A percentile compares a stretch with the other conserved stretches of the same genome.
phyloP scores from a whole-genome alignment of 345 rosid genomes.

The Populus alba region DNA sequence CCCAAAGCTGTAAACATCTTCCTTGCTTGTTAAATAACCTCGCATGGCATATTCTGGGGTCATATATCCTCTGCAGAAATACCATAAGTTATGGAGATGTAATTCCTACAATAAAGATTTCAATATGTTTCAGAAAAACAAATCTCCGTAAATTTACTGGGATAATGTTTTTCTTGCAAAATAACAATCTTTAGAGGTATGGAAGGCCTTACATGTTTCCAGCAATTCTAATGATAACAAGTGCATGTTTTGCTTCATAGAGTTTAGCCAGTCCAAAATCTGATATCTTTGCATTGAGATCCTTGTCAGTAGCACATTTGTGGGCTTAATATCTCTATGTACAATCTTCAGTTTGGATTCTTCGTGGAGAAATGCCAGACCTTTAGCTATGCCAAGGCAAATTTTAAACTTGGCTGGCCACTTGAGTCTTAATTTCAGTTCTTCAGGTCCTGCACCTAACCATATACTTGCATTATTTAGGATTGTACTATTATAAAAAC shows the following conservation, averaged over 20 bases:
- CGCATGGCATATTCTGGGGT: background rate
- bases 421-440: background rate
- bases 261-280: slow-evolving; percentile 12
- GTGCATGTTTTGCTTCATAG: slow-evolving; percentile 6
- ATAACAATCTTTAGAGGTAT: background rate
- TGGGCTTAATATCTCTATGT: background rate
- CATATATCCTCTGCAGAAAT: background rate
- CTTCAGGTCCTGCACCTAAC: background rate
- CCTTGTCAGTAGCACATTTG: slow-evolving; percentile 6
- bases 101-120: background rate
- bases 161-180: background rate
- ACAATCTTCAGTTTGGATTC: slow-evolving; percentile 1
- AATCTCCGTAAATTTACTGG: too few relatives aligned
- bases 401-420: background rate
- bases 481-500: background rate
- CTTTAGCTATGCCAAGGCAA: slow-evolving; percentile 1
- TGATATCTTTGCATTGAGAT: slow-evolving; percentile 11
- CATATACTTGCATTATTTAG: background rate
- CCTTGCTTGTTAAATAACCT: background rate
- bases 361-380: slow-evolving; percentile 1
- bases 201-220: background rate
- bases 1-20: background rate
- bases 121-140: background rate
- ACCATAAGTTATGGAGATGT: background rate
- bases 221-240: slow-evolving; percentile 7